A percentile compares a stretch with the other conserved stretches of the same genome.
Conservation (phyloP, 352 stramenopile genomes). For the Globisporangium orthogonon region DNA sequence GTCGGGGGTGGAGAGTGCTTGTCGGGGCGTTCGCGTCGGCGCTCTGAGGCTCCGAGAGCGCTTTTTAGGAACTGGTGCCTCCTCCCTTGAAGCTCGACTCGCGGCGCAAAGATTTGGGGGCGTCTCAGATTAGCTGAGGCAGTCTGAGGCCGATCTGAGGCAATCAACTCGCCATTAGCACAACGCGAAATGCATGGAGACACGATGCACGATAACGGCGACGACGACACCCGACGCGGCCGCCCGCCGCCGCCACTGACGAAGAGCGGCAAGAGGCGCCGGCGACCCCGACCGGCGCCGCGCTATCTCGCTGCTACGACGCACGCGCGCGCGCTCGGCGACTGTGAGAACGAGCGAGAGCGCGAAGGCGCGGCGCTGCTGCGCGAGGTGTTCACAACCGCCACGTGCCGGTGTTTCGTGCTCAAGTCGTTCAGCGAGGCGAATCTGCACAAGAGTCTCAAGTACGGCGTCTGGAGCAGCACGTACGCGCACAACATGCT, state of each 20-base stretch:
- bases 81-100: too few species aligned
- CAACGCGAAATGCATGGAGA: not conserved
- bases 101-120: conserved; percentile 2
- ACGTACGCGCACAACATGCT: conserved; percentile 63
- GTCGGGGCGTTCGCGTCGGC: too few species aligned
- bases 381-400: conserved; percentile 45
- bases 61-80: not conserved
- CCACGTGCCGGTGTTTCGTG: conserved; percentile 75
- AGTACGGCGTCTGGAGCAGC: conserved; percentile 78
- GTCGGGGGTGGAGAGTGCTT: too few species aligned
- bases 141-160: not conserved
- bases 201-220: not conserved
- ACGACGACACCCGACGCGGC: not conserved
- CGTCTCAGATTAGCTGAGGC: too few species aligned
- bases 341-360: conserved; percentile 11
- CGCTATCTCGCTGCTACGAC: conserved; percentile 17
- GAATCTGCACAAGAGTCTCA: conserved; percentile 84
- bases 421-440: conserved; percentile 83
- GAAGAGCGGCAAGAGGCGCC: conserved; percentile 21
- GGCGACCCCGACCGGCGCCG: conserved; percentile 34
- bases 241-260: conserved; percentile 1
- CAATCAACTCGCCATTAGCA: too few species aligned
- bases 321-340: not conserved
- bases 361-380: conserved; percentile 31
- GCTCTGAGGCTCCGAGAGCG: not conserved